Conservation (phyloP, 768 basidiomycete genomes). For the Leccinum boreale region DNA sequence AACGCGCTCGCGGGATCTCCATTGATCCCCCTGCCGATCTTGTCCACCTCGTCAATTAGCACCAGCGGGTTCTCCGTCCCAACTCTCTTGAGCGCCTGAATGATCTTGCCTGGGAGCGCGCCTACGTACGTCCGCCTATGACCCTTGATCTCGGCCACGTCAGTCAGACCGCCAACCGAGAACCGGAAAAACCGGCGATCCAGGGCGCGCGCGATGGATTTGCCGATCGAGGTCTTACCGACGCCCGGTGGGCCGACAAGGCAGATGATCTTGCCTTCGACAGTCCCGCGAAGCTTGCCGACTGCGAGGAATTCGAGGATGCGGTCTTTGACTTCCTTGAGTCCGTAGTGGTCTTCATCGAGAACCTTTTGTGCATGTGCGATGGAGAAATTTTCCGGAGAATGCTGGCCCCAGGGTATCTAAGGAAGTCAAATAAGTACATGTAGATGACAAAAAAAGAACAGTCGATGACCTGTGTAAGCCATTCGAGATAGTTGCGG, state of each 20-base stretch:
- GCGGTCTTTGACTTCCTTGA: constrained; percentile 88
- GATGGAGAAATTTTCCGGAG: constrained; percentile 90
- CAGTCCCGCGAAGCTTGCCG: constrained; percentile 89
- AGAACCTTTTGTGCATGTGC: constrained; percentile 75
- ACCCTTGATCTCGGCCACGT: constrained; percentile 99
- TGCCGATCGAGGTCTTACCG: constrained; percentile 95
- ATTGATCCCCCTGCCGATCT: constrained; percentile 87
- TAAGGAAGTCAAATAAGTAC: constrained; percentile 27
- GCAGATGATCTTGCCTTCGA: constrained; percentile 97
- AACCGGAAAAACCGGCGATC: constrained; percentile 94
- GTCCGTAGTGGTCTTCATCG: constrained; percentile 94
- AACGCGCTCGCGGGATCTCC: constrained; percentile 91
- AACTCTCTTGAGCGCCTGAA: constrained; percentile 89
- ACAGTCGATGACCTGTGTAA: constrained; percentile 59
- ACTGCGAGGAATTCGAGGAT: constrained; percentile 96
- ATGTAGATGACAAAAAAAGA: background rate
- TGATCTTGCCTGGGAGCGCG: constrained; percentile 91
- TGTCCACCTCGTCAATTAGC: constrained; percentile 94
- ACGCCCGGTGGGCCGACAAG: constrained; percentile 97
- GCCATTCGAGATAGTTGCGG: constrained; percentile 91
- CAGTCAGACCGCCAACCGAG: constrained; percentile 93
- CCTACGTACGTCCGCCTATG: constrained; percentile 97
- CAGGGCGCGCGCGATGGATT: constrained; percentile 89
- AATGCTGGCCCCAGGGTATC: constrained; percentile 97
- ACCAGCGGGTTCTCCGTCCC: constrained; percentile 94